These are phyloP conservation scores for Gigaspora rosea DNA, from an alignment of 192 early-diverging fungal species.

Conservation along the genomic window DNA sequence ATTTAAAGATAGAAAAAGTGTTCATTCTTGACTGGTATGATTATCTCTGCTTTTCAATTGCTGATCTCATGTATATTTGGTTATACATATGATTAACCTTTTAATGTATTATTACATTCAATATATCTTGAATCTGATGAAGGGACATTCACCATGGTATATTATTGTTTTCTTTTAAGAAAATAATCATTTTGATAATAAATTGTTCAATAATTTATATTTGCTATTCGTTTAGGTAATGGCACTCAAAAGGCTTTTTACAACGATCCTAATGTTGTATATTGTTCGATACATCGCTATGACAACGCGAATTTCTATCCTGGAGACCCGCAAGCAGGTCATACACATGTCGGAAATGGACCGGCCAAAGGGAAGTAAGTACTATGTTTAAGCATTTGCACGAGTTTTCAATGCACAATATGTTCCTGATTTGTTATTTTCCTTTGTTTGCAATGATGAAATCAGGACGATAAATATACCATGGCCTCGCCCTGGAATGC, in stretches of 20 bases:
- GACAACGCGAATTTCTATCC: slow-evolving; percentile 84
- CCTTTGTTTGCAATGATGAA: slow-evolving; percentile 16
- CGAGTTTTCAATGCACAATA: background rate
- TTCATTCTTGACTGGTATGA: slow-evolving; percentile 85
- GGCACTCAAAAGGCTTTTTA: slow-evolving; percentile 87
- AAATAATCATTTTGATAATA: background rate
- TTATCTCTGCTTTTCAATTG: background rate
- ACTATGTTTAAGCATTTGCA: background rate
- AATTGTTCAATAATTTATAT: background rate
- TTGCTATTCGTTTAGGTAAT: slow-evolving; percentile 56
- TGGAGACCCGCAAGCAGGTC: slow-evolving; percentile 55
- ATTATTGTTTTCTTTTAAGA: background rate
- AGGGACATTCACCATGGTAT: slow-evolving; percentile 92
- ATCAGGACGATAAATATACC: slow-evolving; percentile 82
- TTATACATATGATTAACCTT: background rate
- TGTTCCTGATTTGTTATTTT: slow-evolving; percentile 3
- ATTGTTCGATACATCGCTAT: slow-evolving; percentile 86
- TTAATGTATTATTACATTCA: background rate
- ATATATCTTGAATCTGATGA: background rate
- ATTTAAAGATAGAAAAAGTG: slow-evolving; percentile 55
- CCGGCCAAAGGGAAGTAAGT: slow-evolving; percentile 62
- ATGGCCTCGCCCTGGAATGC: slow-evolving; percentile 74
- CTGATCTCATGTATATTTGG: background rate
- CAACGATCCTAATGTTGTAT: slow-evolving; percentile 75
- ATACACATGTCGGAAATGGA: slow-evolving; percentile 55